Percentiles rank a stretch among this genome's conserved stretches.
Conservation (phyloP, 2,329 filamentous ascomycete genomes). For the Hysterium pulicare region DNA sequence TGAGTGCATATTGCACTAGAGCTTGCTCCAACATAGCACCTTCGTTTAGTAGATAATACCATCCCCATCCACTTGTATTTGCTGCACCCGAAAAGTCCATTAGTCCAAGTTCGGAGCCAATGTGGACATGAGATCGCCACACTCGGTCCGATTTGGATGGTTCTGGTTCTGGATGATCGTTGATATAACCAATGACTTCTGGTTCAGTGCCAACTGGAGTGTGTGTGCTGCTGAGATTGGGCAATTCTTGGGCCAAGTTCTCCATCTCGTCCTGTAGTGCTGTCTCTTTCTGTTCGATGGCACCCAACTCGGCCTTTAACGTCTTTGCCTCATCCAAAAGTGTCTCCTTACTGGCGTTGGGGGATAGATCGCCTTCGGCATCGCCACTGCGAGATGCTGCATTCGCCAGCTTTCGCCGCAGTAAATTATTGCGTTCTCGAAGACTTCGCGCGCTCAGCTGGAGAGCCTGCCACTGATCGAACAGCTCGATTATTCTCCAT, state of each 20-base stretch:
- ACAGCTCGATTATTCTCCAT: slow-evolving; percentile 51
- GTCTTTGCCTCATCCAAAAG: slow-evolving; percentile 62
- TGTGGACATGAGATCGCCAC: slow-evolving; percentile 77
- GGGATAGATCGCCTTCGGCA: slow-evolving; percentile 26
- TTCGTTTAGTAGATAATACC: slow-evolving; percentile 94
- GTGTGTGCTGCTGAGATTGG: slow-evolving; percentile 75
- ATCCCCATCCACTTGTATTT: slow-evolving; percentile 89
- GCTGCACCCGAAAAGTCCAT: slow-evolving; percentile 83
- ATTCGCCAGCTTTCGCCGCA: slow-evolving; percentile 55
- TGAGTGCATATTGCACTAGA: slow-evolving; percentile 79
- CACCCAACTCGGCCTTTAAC: slow-evolving; percentile 61
- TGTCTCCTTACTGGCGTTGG: slow-evolving; percentile 44
- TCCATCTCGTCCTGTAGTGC: slow-evolving; percentile 64
- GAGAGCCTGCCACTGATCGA: slow-evolving; percentile 45
- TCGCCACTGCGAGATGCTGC: slow-evolving; percentile 26
- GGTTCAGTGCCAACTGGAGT: slow-evolving; percentile 71
- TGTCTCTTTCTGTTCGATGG: slow-evolving; percentile 62
- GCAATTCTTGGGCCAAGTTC: slow-evolving; percentile 70
- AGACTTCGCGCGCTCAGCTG: slow-evolving; percentile 60
- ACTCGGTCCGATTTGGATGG: slow-evolving; percentile 41
- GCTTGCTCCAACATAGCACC: slow-evolving; percentile 93
- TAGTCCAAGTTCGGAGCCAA: slow-evolving; percentile 82
- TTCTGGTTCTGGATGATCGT: slow-evolving; percentile 56
- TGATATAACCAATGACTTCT: slow-evolving; percentile 71
- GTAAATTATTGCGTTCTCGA: slow-evolving; percentile 63